Evolutionary conservation across 257 asterid species (phyloP), one percentile per base, ranked within the genome.

Genomic region (Lantana camara): DNA sequence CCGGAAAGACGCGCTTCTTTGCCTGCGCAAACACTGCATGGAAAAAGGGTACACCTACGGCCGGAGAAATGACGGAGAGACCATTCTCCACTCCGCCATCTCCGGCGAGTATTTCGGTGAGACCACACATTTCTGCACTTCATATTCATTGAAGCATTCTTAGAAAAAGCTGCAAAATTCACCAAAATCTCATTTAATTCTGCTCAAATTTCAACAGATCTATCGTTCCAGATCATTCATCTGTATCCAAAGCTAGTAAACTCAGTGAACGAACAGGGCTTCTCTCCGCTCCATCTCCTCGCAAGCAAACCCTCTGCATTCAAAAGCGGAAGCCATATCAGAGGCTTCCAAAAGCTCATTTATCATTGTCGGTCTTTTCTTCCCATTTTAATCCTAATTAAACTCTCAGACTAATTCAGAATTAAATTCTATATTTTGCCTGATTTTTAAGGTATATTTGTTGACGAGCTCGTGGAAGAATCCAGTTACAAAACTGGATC

Each of bases 251-350:
- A 38, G 19, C 73, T 75, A 7, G 24, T 46, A 6, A 53, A 70
- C 29, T 29, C 41, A 4, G 53, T 64, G 29, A 61, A 69, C 50
- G 79, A 41, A 49, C 44, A 45, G 0, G 84, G 84, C 5, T 17
- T 45, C 34, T 59, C 75, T 0, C 75, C 84, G 5, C 73, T 75
- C 1, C 82, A 75, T 67, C 48, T 66, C 50, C 70, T 75, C 30
- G 82, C 82, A 1, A 57, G 60, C 52, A 73, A 75, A 11, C 85
- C 82, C 3, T 65, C 79, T 20, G 79, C 77, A 5, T 79, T 79
- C 46, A 61, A 29, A 42, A 79, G 81, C 75, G 84, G 81, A 51
- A 79, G 61, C 42, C 75, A 57, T 27, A 19, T 68, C 7, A 49
- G 67, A 55, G 70, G 78, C 5, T 58, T 47, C 21, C 14, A 27